Percentiles rank a stretch among this genome's conserved stretches.
These are phyloP conservation scores for Zalaria obscura DNA, from an alignment of 2,329 filamentous ascomycete species.

Conservation along the genomic window DNA sequence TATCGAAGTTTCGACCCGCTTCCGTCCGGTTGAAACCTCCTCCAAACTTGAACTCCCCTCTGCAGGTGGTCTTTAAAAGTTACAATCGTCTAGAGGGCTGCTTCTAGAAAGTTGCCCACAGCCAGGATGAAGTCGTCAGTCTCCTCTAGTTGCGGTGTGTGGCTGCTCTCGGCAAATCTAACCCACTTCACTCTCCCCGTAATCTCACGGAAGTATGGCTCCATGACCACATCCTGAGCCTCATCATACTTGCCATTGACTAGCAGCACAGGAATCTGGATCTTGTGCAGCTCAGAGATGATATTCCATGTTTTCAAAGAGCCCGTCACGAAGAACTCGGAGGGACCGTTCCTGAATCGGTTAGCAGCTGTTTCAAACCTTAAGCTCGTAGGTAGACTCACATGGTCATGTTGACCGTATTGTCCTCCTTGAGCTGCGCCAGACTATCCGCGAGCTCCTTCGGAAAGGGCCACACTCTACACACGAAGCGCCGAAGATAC, in stretches of 20 bases:
- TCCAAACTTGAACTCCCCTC: too few species aligned
- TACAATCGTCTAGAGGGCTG: background rate
- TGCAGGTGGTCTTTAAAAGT: too few species aligned
- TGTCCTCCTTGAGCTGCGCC: slow-evolving; percentile 16
- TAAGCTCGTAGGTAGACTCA: slow-evolving; percentile 6
- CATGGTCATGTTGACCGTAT: slow-evolving; percentile 23
- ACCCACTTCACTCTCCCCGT: slow-evolving; percentile 26
- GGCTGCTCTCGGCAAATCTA: slow-evolving; percentile 17
- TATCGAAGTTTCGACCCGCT: too few species aligned
- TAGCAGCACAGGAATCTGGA: slow-evolving; percentile 24
- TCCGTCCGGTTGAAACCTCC: too few species aligned
- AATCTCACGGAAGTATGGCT: slow-evolving; percentile 23
- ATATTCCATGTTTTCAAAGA: slow-evolving; percentile 26
- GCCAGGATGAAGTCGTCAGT: slow-evolving; percentile 21
- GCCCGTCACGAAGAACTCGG: slow-evolving; percentile 25
- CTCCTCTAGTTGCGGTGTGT: slow-evolving; percentile 24
- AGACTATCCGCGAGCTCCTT: slow-evolving; percentile 13
- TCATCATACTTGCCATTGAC: slow-evolving; percentile 30
- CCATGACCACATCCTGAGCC: slow-evolving; percentile 19
- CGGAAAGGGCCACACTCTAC: slow-evolving; percentile 16
- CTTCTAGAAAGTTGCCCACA: slow-evolving; percentile 18
- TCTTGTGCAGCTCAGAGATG: slow-evolving; percentile 19
- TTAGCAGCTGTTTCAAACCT: background rate
- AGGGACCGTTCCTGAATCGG: slow-evolving; percentile 21
- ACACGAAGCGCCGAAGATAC: slow-evolving; percentile 17